These are phyloP conservation scores for Breviolum minutum DNA, from an alignment of 73 alveolate species.

Conservation along the genomic window DNA sequence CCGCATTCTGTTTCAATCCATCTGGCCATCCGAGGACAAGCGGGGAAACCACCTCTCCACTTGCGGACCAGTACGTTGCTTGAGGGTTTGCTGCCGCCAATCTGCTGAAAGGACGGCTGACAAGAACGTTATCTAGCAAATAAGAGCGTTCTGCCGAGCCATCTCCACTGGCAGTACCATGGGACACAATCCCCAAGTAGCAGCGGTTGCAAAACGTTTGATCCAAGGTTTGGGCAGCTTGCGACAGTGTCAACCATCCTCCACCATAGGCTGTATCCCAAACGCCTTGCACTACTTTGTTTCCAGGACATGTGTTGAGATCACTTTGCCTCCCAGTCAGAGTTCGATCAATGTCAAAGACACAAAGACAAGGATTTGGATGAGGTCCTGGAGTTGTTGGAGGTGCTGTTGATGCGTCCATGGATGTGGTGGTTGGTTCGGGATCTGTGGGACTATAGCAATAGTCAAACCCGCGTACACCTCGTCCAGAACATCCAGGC, in stretches of 20 bases:
- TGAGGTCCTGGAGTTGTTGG: conserved; percentile 40
- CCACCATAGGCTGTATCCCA: conserved; percentile 75
- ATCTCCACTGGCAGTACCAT: conserved; percentile 54
- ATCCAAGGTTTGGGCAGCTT: conserved; percentile 30
- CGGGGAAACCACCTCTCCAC: conserved; percentile 42
- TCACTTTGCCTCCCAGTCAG: conserved; percentile 46
- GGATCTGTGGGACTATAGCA: conserved; percentile 49
- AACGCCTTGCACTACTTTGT: background rate
- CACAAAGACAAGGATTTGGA: conserved; percentile 35
- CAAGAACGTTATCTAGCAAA: conserved; percentile 32
- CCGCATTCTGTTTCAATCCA: conserved; percentile 45
- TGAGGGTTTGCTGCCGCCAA: background rate
- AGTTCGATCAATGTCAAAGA: conserved; percentile 73
- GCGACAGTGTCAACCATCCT: conserved; percentile 54
- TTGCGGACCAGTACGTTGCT: conserved; percentile 38
- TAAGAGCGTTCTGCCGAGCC: conserved; percentile 56
- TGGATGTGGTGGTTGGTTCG: conserved; percentile 9
- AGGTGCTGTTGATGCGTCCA: background rate
- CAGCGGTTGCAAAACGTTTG: conserved; percentile 46
- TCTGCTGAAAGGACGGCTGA: conserved; percentile 21
- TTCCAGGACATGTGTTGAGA: conserved; percentile 15
- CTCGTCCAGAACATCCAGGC: conserved; percentile 55
- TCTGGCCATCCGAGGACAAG: conserved; percentile 72
- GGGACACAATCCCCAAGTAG: conserved; percentile 71
- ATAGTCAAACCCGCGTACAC: conserved; percentile 14